A percentile compares a stretch with the other conserved stretches of the same genome.
Evolutionary conservation across 1,139 yeast genomes (phyloP).

Genomic region (Kodamaea fungicola): DNA sequence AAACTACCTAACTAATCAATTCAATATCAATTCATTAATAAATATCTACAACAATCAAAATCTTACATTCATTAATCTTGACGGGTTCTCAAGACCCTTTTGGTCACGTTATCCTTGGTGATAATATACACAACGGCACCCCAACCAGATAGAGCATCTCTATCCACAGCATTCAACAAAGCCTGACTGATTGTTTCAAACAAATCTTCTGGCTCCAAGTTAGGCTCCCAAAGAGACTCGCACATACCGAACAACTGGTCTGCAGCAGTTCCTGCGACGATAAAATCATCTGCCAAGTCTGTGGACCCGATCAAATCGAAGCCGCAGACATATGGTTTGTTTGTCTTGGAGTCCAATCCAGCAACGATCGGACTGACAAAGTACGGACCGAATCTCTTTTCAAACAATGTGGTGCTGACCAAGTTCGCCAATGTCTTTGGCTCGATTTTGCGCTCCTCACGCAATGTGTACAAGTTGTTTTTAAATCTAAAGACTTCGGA

Average conservation of each 20-base stretch:
- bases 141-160: constrained; percentile 98
- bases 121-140: constrained; percentile 94
- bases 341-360: constrained; percentile 79
- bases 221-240: constrained; percentile 93
- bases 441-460: constrained; percentile 89
- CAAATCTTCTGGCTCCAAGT: constrained; percentile 89
- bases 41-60: too few species aligned
- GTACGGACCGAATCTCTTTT: constrained; percentile 93
- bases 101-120: constrained; percentile 87
- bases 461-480: constrained; percentile 82
- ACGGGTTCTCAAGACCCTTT: constrained; percentile 85
- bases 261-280: constrained; percentile 94
- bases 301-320: constrained; percentile 96
- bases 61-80: constrained; percentile 59
- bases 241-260: constrained; percentile 99
- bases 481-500: constrained; percentile 78
- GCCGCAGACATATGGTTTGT: constrained; percentile 89
- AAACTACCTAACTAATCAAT: too few species aligned
- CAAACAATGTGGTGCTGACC: constrained; percentile 86
- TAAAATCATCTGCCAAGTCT: constrained; percentile 91
- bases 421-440: constrained; percentile 92
- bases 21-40: too few species aligned
- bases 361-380: constrained; percentile 97
- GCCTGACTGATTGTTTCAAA: constrained; percentile 97
- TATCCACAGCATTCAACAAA: constrained; percentile 87